Base-by-base conservation (phyloP, 2,329 filamentous ascomycete species). In the Phoma sp. region DNA sequence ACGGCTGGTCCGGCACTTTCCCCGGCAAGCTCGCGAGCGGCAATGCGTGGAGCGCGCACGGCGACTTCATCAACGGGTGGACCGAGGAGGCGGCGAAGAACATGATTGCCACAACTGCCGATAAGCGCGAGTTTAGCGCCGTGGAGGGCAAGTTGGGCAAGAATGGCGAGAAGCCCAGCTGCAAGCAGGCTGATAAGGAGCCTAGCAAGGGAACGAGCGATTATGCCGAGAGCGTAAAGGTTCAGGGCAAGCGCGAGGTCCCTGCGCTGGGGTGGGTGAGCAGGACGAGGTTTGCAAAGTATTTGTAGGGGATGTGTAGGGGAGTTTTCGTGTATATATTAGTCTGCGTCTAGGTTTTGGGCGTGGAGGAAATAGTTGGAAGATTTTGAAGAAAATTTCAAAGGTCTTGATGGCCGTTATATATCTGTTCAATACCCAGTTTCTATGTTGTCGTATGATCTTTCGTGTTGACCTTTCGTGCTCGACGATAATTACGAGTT, bases 11-110 rank as follows among this genome's bases (percentile, higher is more conserved):
- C 29, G 78, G 79, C 34, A 68, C 66, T 0, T 73, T 78, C 1
- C 80, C 79, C 0, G 59, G 81, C 18, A 74, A 79, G 67, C 72
- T 80, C 0, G 71, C 79, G 0, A 79, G 74, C 50, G 70, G 70
- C 5, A 39, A 64, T n/a, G 73, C 74, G 0, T 80, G 70, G 61
- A 77, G 76, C 71, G 71, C 67, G 3, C 79, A 81, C 58, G 78
- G 79, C 3, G 79, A 81, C 59, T 81, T 81, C 45, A 78, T 81
- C 64, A 80, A 80, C 32, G 79, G 70, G 1, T 81, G 79, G 79
- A 67, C 75, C 2, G 61, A 64, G 12, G 77, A 80, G 47, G 74
- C 71, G 0, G 77, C 76, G 0, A 36, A 64, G 49, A 77, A 77
- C 49, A 78, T 81, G 77, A 57, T 80, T 11, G 67, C 61, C 25